Evolutionary conservation across 2,329 filamentous ascomycete species (phyloP).

Genomic region (Monosporascus ibericus): DNA sequence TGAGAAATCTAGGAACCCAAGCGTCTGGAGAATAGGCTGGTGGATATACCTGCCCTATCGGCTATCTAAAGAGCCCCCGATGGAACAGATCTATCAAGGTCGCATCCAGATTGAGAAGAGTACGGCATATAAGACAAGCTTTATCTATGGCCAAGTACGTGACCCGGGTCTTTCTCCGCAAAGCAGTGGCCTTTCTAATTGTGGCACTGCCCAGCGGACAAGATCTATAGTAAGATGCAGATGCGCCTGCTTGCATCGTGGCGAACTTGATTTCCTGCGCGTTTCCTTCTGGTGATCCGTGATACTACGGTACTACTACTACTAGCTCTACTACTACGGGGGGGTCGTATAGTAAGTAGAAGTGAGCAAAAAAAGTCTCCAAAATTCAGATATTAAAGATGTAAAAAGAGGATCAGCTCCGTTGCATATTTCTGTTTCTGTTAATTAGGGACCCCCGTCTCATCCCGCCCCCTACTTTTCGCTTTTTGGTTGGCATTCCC

Average conservation of each 20-base stretch:
- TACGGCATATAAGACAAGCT: neutral
- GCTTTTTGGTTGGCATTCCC: neutral
- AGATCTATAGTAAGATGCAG: constrained; percentile 22
- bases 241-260: constrained; percentile 19
- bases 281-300: constrained; percentile 1
- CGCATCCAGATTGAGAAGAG: no score
- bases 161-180: neutral
- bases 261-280: constrained; percentile 15
- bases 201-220: constrained; percentile 10
- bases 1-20: no score
- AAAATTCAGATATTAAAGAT: no score
- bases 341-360: neutral
- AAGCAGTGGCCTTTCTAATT: neutral
- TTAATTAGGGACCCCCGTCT: no score
- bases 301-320: no score
- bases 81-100: no score
- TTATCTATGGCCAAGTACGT: neutral
- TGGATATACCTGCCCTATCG: no score
- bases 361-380: neutral
- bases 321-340: constrained; percentile 1
- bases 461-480: neutral
- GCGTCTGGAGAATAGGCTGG: no score
- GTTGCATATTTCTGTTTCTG: no score
- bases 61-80: no score
- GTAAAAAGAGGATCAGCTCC: neutral